Evolutionary conservation across 2,329 filamentous ascomycete genomes (phyloP).

Genomic region (Hypoxylon sp.): DNA sequence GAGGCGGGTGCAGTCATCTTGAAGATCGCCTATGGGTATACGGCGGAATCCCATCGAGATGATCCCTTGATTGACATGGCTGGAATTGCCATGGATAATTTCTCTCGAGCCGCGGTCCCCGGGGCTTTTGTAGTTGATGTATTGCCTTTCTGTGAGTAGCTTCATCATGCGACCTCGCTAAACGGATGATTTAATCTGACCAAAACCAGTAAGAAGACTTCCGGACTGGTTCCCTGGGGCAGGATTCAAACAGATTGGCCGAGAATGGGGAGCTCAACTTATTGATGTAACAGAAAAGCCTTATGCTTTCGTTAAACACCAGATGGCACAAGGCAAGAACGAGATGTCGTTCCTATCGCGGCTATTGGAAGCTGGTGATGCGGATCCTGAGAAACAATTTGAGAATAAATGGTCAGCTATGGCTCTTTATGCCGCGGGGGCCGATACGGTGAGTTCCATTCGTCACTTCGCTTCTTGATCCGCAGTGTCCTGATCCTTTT

Average conservation of each 20-base stretch:
- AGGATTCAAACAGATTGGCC: conserved; percentile 46
- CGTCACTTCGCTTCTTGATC: not conserved
- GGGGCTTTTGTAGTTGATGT: conserved; percentile 52
- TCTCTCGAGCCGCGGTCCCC: conserved; percentile 34
- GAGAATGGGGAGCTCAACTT: conserved; percentile 32
- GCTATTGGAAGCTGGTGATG: conserved; percentile 25
- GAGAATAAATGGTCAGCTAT: conserved; percentile 43
- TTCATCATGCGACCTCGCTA: not conserved
- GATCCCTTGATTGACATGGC: conserved; percentile 49
- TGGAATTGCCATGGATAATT: conserved; percentile 43
- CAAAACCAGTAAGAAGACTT: conserved; percentile 41
- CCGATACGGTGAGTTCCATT: conserved; percentile 47
- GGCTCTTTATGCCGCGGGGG: conserved; percentile 45
- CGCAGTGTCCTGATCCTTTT: conserved; percentile 2
- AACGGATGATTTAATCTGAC: conserved; percentile 12
- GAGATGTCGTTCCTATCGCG: conserved; percentile 39
- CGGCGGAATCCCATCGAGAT: conserved; percentile 37
- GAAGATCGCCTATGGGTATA: conserved; percentile 53
- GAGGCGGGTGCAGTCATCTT: conserved; percentile 51
- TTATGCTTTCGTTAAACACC: conserved; percentile 44
- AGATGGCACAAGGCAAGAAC: conserved; percentile 37
- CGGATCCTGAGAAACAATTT: conserved; percentile 31
- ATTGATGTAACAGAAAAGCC: conserved; percentile 41
- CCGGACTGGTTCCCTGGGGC: conserved; percentile 52
- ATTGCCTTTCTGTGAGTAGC: conserved; percentile 46